Evolutionary conservation across 345 rosid species (phyloP), one percentile per base, ranked within the genome.

Genomic region (Turritis glabra): DNA sequence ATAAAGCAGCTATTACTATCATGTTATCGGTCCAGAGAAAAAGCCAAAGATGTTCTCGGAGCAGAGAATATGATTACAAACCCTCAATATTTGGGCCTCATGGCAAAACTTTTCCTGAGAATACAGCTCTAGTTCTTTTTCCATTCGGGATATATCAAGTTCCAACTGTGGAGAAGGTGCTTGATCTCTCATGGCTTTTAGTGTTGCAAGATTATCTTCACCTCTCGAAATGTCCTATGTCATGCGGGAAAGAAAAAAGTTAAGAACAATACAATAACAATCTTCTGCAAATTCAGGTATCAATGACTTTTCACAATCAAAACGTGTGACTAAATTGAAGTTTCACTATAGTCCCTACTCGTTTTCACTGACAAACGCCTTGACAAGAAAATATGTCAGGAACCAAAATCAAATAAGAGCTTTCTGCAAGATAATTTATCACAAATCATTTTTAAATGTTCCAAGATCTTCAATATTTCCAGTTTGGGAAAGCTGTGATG

Each of bases 81-180:
- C 99, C 88, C 97, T 92, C 62, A 95, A 72, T 77, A 96, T 84
- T 82, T 92, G 99, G 76, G 99, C 96, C 71, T 92, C 98, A 50
- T 87, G 92, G 68, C 99, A 96, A 57, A 89, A 86, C 78, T 96
- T 96, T 82, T 90, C 98, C 80, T 92, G 99, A 6, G 91, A 84
- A 83, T 79, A 82, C 23, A 66, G 44, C 67, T 96, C 99, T 60
- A 92, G 68, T 76, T 89, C 92, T 69, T 96, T 89, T 84, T 96
- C 93, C 74, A 89, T 83, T 40, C 85, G 87, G 67, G 84, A 70
- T 72, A 90, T 92, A 23, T 92, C 99, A 79, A 40, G 64, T 74
- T 87, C 80, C 73, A 90, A 52, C 65, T 88, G 98, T 6, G 83
- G 79, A 81, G 96, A 70, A 69, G 92, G 88, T 14, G 92, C 43